Evolutionary conservation across 208 protist genomes (phyloP), one percentile per base, ranked within the genome.

Genomic region (Wallacemonas sp.): DNA sequence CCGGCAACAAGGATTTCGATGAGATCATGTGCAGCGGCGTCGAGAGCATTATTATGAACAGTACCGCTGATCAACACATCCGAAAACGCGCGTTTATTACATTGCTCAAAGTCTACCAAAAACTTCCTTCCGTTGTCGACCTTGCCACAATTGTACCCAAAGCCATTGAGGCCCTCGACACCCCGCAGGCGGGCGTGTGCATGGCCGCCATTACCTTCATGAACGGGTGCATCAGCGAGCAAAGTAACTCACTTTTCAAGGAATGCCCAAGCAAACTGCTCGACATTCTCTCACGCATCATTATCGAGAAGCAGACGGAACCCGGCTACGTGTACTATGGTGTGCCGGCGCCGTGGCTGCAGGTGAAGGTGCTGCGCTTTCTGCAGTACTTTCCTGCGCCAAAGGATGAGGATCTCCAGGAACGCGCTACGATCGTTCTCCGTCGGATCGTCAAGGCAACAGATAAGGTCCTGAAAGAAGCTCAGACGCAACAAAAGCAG

Each of bases 61-160:
- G 82, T 62, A 66, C 38, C 39, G 75, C 73, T 5, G 77, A 91
- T 45, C 66, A 80, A 51, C 88, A 97, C 70, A 87, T 99, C 39
- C 90, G 96, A 45, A 99, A 99, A 74, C 99, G 99, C 82, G 98
- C 98, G 4, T 84, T 98, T 1, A 80, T 99, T 17, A 96, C 94
- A 34, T 75, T 99, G 49, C 90, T 99, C 22, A 94, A 96, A 17
- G 86, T 99, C 22, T 99, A 97, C 72, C 74, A 96, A 22, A 98
- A 98, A 71, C 93, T 94, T 38, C 96, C 97, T 14, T 90, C 96
- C 26, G 73, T 91, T n/a, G 77, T 95, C 11, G 82, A 96, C 45
- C 58, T 93, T 12, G 62, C 75, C 12, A 44, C 70, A 14, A 72
- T 88, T 12, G 75, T 93, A 2, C 82, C 87, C 14, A 79, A 82